Percentiles rank a stretch among this genome's conserved stretches.
phyloP scores from a whole-genome alignment of 1,284 basidiomycete species.

The Marasmius oreades region DNA sequence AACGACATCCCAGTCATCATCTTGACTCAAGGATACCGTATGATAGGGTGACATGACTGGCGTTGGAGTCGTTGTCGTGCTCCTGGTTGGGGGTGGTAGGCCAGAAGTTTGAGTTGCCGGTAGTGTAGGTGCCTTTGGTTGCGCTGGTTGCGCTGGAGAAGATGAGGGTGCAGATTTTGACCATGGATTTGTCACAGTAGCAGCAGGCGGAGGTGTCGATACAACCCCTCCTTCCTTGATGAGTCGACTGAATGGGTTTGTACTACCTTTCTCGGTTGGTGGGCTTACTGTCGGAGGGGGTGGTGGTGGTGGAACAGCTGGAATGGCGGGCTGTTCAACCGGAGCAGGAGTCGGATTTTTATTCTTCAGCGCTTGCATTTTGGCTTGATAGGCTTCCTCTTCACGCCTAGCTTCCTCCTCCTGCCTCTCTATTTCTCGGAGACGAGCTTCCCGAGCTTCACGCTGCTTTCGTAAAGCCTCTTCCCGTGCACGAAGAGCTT shows the following conservation, averaged over 20 bases:
- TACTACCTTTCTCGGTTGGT: slow-evolving; percentile 39
- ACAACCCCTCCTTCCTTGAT: slow-evolving; percentile 43
- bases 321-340: slow-evolving; percentile 25
- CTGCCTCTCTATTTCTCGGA: slow-evolving; percentile 68
- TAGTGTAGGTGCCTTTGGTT: slow-evolving; percentile 26
- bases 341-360: slow-evolving; percentile 32
- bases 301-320: slow-evolving; percentile 17
- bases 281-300: slow-evolving; percentile 19
- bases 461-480: slow-evolving; percentile 63
- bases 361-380: slow-evolving; percentile 44
- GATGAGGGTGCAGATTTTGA: slow-evolving; percentile 38
- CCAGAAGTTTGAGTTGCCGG: slow-evolving; percentile 20
- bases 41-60: slow-evolving; percentile 54
- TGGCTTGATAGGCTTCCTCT: slow-evolving; percentile 57
- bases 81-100: slow-evolving; percentile 30
- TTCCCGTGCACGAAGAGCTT: slow-evolving; percentile 57
- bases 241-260: slow-evolving; percentile 71
- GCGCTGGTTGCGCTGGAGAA: slow-evolving; percentile 25
- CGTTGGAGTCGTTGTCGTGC: slow-evolving; percentile 37
- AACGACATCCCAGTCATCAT: slow-evolving; percentile 85
- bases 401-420: slow-evolving; percentile 65
- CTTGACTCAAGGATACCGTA: slow-evolving; percentile 56
- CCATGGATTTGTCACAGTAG: slow-evolving; percentile 60
- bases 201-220: slow-evolving; percentile 26
- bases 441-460: slow-evolving; percentile 58